Base-by-base conservation (phyloP, 768 basidiomycete genomes). In the Termitomyces sp. region DNA sequence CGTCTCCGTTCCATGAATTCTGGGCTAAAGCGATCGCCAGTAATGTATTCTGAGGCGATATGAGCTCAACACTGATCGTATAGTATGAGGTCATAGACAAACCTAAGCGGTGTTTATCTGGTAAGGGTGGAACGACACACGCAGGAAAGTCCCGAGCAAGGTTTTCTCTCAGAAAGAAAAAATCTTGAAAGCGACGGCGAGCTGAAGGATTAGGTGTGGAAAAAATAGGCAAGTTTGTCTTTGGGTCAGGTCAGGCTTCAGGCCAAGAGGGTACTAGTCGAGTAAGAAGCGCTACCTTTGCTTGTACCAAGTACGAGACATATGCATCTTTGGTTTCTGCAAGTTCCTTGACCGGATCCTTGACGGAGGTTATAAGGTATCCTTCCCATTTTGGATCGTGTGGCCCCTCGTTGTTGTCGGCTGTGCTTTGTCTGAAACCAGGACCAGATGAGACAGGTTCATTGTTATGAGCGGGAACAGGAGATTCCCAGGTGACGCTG, bases 311-410 rank as follows among this genome's bases (percentile, higher is more conserved):
- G 71, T 98, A 99, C 42, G 94, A 95, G 50, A 97, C 93, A 74
- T 93, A 98, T 60, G 92, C 88, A 68, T 99, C 96, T 76, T 97
- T 98, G 33, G 94, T 96, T 65, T 97, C 96, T 58, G 95, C 89
- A 28, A 98, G 81, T 71, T 98, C 95, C 71, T 96, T 98, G 61
- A 94, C 85, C 30, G 96, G 95, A 70, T 98, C 95, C 66, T 87
- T 86, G 63, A 98, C 94, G 47, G 78, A 76, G 26, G 88, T 90
- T 52, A 88, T 80, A 60, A 94, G 84, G 71, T 87, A 87, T 10
- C 92, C 92, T 70, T 93, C 92, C 92, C 92, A 94, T 73, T 92
- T 93, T 52, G 92, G 90, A 67, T 92, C 87, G 62, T 86, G 82
- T 16, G 92, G 89, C n/a, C 80, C 81, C 51, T 87, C 86, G 58